These are phyloP conservation scores for Lyophyllum decastes DNA, from an alignment of 768 basidiomycete species.

Conservation along the genomic window DNA sequence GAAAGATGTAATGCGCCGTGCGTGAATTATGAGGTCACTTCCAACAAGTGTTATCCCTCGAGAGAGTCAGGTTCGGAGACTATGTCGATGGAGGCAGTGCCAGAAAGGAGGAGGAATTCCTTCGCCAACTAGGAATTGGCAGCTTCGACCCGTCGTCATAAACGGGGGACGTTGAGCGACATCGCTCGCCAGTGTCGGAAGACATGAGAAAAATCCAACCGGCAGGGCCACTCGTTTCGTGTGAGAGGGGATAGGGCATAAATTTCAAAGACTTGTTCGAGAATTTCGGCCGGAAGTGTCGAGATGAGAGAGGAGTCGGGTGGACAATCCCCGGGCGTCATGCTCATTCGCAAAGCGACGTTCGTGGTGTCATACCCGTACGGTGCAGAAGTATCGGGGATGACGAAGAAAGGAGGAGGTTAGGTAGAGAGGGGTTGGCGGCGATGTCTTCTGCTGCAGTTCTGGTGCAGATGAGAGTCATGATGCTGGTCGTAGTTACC, in stretches of 20 bases:
- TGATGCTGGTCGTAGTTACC: no score
- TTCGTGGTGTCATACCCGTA: no score
- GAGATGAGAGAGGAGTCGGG: constrained; percentile 8
- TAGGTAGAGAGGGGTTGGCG: no score
- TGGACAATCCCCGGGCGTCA: no score
- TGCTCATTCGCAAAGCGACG: no score
- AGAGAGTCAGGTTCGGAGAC: constrained; percentile 1
- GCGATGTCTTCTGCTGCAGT: no score
- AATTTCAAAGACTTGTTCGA: constrained; percentile 9
- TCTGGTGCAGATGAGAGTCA: no score
- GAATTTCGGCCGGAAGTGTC: constrained; percentile 7
- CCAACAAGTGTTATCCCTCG: constrained; percentile 6
- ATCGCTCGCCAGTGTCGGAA: constrained; percentile 9
- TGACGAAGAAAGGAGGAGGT: no score
- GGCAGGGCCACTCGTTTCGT: background rate
- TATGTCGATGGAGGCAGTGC: constrained; percentile 2
- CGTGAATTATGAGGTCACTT: constrained; percentile 3
- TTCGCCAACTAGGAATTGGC: constrained; percentile 9
- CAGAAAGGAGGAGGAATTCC: constrained; percentile 6
- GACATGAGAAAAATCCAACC: constrained; percentile 12
- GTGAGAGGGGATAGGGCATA: constrained; percentile 5
- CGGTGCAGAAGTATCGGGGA: no score
- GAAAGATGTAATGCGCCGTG: constrained; percentile 4
- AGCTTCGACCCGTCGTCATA: constrained; percentile 10
- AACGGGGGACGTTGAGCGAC: constrained; percentile 6